These are phyloP conservation scores for Aspergillus campestris DNA, from an alignment of 495 filamentous ascomycete genomes.

Conservation along the genomic window DNA sequence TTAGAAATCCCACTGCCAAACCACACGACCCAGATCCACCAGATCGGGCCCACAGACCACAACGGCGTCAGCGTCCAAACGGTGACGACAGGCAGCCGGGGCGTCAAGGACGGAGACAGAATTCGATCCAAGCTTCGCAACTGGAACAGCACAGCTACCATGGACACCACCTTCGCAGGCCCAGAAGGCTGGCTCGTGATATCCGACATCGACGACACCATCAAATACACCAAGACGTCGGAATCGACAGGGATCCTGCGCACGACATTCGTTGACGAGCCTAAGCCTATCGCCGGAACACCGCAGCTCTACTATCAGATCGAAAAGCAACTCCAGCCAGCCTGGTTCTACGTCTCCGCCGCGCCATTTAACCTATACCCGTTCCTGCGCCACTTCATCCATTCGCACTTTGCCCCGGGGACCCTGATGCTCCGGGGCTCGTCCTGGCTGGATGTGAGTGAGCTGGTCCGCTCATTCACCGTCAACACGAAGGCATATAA, in stretches of 20 bases:
- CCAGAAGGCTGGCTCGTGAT: constrained; percentile 82
- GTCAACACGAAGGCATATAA: constrained; percentile 84
- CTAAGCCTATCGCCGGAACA: constrained; percentile 68
- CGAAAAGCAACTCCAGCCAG: constrained; percentile 48
- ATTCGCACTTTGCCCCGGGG: constrained; percentile 62
- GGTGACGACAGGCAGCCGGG: constrained; percentile 27
- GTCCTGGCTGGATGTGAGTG: constrained; percentile 74
- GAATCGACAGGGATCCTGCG: constrained; percentile 69
- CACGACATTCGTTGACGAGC: constrained; percentile 72
- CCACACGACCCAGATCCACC: constrained; percentile 32
- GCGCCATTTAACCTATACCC: constrained; percentile 93
- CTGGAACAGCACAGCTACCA: constrained; percentile 38
- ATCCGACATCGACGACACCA: constrained; percentile 92
- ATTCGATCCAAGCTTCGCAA: constrained; percentile 26
- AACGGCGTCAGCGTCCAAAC: constrained; percentile 63
- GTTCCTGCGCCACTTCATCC: constrained; percentile 65
- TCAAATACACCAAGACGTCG: constrained; percentile 81
- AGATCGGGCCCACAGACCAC: constrained; percentile 58
- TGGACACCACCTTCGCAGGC: constrained; percentile 64
- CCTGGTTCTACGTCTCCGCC: constrained; percentile 90
- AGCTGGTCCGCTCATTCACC: constrained; percentile 71
- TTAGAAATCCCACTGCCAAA: constrained; percentile 44
- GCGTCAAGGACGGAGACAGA: constrained; percentile 21
- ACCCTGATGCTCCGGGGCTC: constrained; percentile 78
- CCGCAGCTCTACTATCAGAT: constrained; percentile 69